Percentiles rank a stretch among this genome's conserved stretches.
phyloP scores from a whole-genome alignment of 768 basidiomycete genomes.

The Serendipita sp. region DNA sequence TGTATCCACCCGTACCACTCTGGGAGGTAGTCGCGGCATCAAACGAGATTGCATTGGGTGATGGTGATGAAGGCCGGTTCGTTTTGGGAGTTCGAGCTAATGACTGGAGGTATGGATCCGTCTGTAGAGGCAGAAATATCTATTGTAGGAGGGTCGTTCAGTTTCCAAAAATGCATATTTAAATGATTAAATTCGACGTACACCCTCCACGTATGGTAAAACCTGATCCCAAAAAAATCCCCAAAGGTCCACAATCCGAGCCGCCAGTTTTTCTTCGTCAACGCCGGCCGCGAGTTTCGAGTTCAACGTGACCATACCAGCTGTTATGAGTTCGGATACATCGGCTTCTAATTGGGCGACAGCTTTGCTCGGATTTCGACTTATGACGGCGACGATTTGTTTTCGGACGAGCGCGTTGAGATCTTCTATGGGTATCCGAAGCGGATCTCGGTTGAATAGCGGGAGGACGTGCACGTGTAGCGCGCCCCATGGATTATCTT shows the following conservation, averaged over 20 bases:
- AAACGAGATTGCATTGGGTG: conserved; percentile 11
- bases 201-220: conserved; percentile 74
- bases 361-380: conserved; percentile 57
- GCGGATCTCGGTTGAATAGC: conserved; percentile 77
- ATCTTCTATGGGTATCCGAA: conserved; percentile 79
- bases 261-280: conserved; percentile 63
- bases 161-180: neutral
- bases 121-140: conserved; percentile 46
- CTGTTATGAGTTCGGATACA: conserved; percentile 63
- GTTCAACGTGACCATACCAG: conserved; percentile 85
- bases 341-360: conserved; percentile 59
- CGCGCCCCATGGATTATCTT: conserved; percentile 61
- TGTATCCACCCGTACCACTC: too few relatives aligned
- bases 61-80: conserved; percentile 30
- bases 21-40: conserved; percentile 16
- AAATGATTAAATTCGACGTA: conserved; percentile 22
- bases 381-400: conserved; percentile 59
- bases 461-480: conserved; percentile 80
- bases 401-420: conserved; percentile 65
- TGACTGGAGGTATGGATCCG: conserved; percentile 45
- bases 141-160: conserved; percentile 11
- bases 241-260: conserved; percentile 75
- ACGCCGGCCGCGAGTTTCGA: conserved; percentile 51
- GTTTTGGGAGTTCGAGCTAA: conserved; percentile 44
- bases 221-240: conserved; percentile 86